A percentile compares a stretch with the other conserved stretches of the same genome.
These are phyloP conservation scores for Ophiostoma populinum DNA, from an alignment of 2,329 filamentous ascomycete species.

Conservation along the genomic window DNA sequence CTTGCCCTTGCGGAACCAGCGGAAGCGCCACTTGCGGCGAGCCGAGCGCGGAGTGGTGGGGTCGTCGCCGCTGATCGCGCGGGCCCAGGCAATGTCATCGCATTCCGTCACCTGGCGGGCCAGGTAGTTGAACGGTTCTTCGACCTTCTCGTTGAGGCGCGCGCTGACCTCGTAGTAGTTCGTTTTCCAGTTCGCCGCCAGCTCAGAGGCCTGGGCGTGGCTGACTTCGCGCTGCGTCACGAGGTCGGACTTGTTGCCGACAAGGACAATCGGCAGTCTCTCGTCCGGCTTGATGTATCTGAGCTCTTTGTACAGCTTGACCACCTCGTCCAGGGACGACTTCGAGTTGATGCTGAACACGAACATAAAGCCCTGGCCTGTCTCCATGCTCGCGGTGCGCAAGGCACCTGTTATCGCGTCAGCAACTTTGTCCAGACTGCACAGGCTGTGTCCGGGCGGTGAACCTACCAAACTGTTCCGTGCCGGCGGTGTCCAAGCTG, in stretches of 20 bases:
- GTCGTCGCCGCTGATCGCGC: too few species aligned
- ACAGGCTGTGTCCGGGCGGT: too few species aligned
- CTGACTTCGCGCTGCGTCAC: constrained; percentile 71
- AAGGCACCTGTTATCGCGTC: constrained; percentile 34
- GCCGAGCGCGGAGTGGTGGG: neutral
- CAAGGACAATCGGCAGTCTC: constrained; percentile 71
- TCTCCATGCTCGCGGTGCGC: constrained; percentile 84
- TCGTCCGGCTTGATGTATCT: constrained; percentile 82
- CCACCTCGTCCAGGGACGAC: constrained; percentile 68
- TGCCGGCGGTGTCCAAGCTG: constrained; percentile 76
- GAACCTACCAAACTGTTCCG: constrained; percentile 74
- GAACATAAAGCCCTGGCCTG: constrained; percentile 76
- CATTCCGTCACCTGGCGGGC: constrained; percentile 79
- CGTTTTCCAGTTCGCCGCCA: constrained; percentile 76
- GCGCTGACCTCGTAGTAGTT: constrained; percentile 88
- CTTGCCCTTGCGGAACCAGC: too few species aligned
- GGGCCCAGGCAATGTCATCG: too few species aligned
- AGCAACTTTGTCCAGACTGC: too few species aligned
- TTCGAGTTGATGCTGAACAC: constrained; percentile 83
- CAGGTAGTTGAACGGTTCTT: constrained; percentile 75
- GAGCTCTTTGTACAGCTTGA: constrained; percentile 72
- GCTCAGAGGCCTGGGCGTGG: constrained; percentile 60
- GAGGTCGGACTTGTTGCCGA: constrained; percentile 81
- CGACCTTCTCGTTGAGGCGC: constrained; percentile 67
- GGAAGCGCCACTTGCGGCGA: too few species aligned